Percentiles rank a stretch among this genome's conserved stretches.
These are phyloP conservation scores for Bonia amplexicaulis DNA, from an alignment of 176 grass and related monocot species.

Conservation along the genomic window DNA sequence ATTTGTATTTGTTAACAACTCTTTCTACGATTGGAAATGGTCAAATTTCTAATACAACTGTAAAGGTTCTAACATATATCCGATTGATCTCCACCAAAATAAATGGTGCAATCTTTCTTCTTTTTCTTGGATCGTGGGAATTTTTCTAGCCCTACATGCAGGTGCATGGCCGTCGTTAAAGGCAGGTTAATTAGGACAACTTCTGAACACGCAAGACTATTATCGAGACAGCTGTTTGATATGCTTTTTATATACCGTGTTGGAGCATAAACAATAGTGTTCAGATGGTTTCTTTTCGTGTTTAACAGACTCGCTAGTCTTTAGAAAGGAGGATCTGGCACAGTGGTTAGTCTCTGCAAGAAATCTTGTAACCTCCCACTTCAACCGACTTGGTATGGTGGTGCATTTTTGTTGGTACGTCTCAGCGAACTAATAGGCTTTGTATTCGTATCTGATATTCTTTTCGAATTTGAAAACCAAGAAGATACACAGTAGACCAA, in stretches of 20 bases:
- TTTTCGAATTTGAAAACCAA: no score
- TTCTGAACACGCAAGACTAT: not conserved
- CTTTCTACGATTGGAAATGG: no score
- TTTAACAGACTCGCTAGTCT: not conserved
- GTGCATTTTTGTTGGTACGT: not conserved
- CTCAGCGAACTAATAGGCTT: no score
- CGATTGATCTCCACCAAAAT: no score
- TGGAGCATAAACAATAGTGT: not conserved
- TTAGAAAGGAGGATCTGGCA: not conserved
- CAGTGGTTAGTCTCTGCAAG: not conserved
- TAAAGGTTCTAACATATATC: no score
- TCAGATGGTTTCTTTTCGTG: conserved; percentile 20
- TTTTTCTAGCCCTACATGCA: no score
- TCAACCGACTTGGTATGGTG: not conserved
- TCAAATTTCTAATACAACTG: no score
- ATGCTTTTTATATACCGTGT: not conserved
- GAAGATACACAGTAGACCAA: not conserved
- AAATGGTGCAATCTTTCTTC: no score
- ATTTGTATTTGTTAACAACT: no score
- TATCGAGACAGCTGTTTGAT: not conserved
- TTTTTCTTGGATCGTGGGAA: no score
- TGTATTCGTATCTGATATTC: no score
- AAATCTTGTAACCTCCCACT: not conserved
- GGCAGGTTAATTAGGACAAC: not conserved
- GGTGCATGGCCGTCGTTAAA: not conserved